Evolutionary conservation across 2,329 filamentous ascomycete genomes (phyloP).

Genomic region (Aureobasidium pullulans): DNA sequence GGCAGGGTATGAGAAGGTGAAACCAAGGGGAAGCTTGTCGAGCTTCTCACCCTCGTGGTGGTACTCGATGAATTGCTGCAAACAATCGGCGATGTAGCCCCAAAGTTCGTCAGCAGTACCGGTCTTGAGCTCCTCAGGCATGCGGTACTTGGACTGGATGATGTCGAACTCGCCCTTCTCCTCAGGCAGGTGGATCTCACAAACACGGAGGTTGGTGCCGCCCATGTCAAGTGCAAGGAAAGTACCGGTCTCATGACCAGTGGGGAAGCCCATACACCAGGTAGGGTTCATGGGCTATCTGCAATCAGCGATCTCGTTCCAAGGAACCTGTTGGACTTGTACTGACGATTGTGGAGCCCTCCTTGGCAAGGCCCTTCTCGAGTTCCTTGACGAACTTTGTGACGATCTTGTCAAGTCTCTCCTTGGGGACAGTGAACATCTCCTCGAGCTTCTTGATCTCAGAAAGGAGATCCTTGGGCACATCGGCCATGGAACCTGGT

Average conservation of each 20-base stretch:
- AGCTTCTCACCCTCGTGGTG: constrained; percentile 65
- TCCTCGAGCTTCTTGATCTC: constrained; percentile 82
- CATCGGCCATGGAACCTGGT: constrained; percentile 79
- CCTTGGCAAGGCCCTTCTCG: constrained; percentile 76
- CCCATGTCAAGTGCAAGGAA: constrained; percentile 92
- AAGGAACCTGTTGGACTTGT: neutral
- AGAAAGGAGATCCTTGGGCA: constrained; percentile 72
- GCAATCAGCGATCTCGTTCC: neutral
- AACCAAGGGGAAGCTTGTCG: constrained; percentile 69
- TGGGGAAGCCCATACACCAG: constrained; percentile 87
- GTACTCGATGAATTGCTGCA: constrained; percentile 81
- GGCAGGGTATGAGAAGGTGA: constrained; percentile 93
- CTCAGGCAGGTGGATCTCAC: constrained; percentile 82
- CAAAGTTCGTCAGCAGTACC: constrained; percentile 79
- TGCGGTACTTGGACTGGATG: constrained; percentile 90
- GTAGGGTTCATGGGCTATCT: constrained; percentile 89
- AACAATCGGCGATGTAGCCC: constrained; percentile 90
- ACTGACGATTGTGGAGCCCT: constrained; percentile 88
- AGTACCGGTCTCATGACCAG: constrained; percentile 78
- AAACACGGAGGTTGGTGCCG: constrained; percentile 90
- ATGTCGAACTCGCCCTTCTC: constrained; percentile 88
- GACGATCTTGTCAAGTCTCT: constrained; percentile 83
- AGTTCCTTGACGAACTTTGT: constrained; percentile 85
- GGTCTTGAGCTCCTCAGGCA: constrained; percentile 88
- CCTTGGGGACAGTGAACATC: constrained; percentile 67